Percentiles rank a stretch among this genome's conserved stretches.
Evolutionary conservation across 2,329 filamentous ascomycete species (phyloP).

Genomic region (Claviceps pusilla): DNA sequence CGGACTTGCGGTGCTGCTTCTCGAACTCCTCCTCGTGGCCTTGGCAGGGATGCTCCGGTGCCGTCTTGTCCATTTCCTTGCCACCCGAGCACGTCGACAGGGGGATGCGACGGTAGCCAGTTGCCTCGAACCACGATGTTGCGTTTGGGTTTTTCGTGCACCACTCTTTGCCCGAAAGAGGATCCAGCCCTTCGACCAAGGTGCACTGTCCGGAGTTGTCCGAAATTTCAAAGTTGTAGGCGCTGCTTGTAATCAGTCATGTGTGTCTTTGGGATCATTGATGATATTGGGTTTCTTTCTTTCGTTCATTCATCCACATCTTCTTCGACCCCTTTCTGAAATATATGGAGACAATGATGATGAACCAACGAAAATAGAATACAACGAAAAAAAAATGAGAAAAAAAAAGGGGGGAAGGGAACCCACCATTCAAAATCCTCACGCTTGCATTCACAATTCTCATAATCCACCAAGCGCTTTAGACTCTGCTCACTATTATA

Average conservation of each 20-base stretch:
- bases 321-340: neutral
- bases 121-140: conserved; percentile 69
- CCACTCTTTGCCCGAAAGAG: conserved; percentile 35
- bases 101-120: conserved; percentile 79
- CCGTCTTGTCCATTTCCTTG: conserved; percentile 54
- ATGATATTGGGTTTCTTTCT: too few species aligned
- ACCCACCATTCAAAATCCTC: conserved; percentile 80
- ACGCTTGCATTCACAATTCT: conserved; percentile 70
- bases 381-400: too few species aligned
- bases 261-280: neutral
- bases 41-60: conserved; percentile 44
- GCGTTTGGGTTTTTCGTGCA: conserved; percentile 48
- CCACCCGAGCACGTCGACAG: conserved; percentile 76
- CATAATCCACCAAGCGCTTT: conserved; percentile 53
- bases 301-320: neutral
- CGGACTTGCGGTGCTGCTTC: conserved; percentile 52
- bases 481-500: conserved; percentile 63
- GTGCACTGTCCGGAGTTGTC: conserved; percentile 57
- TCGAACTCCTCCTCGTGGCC: conserved; percentile 73
- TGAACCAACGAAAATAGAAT: too few species aligned
- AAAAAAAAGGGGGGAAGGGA: neutral
- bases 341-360: too few species aligned
- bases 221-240: conserved; percentile 83
- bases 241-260: conserved; percentile 33
- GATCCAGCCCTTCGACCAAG: conserved; percentile 58